Evolutionary conservation across 2,329 filamentous ascomycete species (phyloP), one percentile per base, ranked within the genome.

Genomic region (Cryphonectria japonica): DNA sequence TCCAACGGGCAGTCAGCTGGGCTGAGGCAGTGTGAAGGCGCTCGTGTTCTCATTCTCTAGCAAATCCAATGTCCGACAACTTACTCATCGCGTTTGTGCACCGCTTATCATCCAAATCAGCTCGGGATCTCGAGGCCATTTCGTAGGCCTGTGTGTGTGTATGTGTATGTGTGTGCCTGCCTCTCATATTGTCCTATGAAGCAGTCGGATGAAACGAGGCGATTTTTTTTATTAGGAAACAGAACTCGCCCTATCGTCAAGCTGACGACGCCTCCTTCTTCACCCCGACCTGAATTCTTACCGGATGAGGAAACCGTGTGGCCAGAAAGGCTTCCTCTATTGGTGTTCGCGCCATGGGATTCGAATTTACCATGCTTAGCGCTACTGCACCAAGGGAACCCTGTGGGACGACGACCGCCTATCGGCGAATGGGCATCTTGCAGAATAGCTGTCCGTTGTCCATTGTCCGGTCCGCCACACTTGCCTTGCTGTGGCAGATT

Each of bases 221-320:
- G 26, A 67, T n/a, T 65, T 62, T 62, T 34, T 37, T 52, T 26
- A 26, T 26, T 57, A 54, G 41, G 61, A 41, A 54, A 66, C 61
- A 50, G 61, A 41, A 46, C 22, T 62, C 63, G 43, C 41, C 67
- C 66, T 71, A 62, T 66, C 67, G 16, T 43, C 1, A 14, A 60
- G 65, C 65, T 67, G 37, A 57, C 22, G 32, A 43, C 26, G 66
- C 39, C 61, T 46, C 34, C 37, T 14, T 32, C 37, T 62, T 22
- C 52, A 46, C 46, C 46, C 46, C 14, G 16, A 43, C 32, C 50
- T 65, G 52, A 29, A 69, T 26, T 66, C 62, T 67, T 71, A 66
- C 70, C 67, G 43, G 34, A 62, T 65, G 39, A 59, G 62, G 70
- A 66, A 60, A 43, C 29, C 41, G 50, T 67, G 67, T 69, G 67